Base-by-base conservation (phyloP, 495 filamentous ascomycete species). In the Hypoxylon subgilvum region DNA sequence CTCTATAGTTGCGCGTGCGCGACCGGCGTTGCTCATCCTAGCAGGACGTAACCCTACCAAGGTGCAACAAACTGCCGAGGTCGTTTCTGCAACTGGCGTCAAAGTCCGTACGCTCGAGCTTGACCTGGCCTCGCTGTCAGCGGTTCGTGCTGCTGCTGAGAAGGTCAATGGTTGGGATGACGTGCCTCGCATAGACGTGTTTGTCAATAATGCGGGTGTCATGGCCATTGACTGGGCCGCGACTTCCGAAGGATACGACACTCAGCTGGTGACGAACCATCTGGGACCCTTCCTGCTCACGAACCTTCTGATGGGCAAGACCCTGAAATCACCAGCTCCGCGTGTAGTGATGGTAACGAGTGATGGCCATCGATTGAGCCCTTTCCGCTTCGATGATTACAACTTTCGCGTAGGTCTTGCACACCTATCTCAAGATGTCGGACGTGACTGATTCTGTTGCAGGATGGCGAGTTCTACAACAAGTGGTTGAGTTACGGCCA, bases 271-370 rank as follows among this genome's bases (percentile, higher is more conserved):
- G 7, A 72, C 69, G 6, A 80, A 82, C 57, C 73, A 82, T 51
- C 69, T 82, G 0, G 69, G 56, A 1, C 79, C 81, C 38, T 82
- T 79, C 68, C 69, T 80, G 13, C 71, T 83, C 27, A 80, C 81
- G 63, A 52, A 76, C n/a, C 74, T 76, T 1, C 69, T 83, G 27
- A 72, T 75, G 56, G 55, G 61, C 13, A 62, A 71, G 35, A 59
- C 82, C 10, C 69, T 81, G 10, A 52, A 67, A 6, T 70, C 68
- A 9, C 60, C 68, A 0, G 56, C 49, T 1, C 61, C 52, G 16
- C 59, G 74, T 7, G 57, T 75, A 14, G 60, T 76, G 17, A 62
- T 51, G 16, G 44, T 76, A 10, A 57, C 59, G 13, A 66, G 57
- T 32, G 39, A 66, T 9, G 80, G 69, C 2, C 74, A 82, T 56